phyloP scores from a whole-genome alignment of 129 eudicot species.

The Chrysanthemum lavandulifolium region DNA sequence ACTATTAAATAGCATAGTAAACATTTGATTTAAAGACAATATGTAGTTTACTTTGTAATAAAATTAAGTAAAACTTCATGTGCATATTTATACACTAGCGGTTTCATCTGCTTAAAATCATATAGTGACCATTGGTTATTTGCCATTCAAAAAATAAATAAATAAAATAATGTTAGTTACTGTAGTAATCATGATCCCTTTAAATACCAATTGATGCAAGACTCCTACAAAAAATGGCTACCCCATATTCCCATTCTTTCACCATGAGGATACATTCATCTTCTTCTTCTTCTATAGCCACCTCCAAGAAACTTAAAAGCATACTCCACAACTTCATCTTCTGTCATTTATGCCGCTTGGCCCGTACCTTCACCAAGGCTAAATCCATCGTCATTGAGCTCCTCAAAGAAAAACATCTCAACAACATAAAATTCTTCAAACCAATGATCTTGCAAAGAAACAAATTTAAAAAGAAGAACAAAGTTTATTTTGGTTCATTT shows the following conservation, averaged over 20 bases:
- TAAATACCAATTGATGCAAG: too few relatives aligned
- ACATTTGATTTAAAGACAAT: too few relatives aligned
- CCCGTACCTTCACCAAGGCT: constrained; percentile 52
- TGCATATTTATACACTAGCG: too few relatives aligned
- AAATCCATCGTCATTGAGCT: constrained; percentile 44
- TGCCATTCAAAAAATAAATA: too few relatives aligned
- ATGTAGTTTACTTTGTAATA: too few relatives aligned
- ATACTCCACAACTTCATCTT: constrained; percentile 50
- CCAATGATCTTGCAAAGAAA: constrained; percentile 30
- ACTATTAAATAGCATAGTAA: too few relatives aligned
- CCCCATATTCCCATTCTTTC: constrained; percentile 27
- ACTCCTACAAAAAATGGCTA: neutral
- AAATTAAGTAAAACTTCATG: too few relatives aligned
- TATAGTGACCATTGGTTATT: too few relatives aligned
- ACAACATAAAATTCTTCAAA: constrained; percentile 24
- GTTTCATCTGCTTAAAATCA: too few relatives aligned
- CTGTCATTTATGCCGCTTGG: constrained; percentile 46
- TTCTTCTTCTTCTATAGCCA: constrained; percentile 27
- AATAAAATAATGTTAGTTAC: too few relatives aligned
- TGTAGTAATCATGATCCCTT: too few relatives aligned
- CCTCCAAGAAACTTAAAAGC: constrained; percentile 68
- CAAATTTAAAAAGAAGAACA: constrained; percentile 45
- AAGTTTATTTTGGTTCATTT: constrained; percentile 61
- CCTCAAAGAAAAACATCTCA: constrained; percentile 39
- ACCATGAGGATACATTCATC: constrained; percentile 45